Evolutionary conservation across 2,329 filamentous ascomycete genomes (phyloP), one percentile per base, ranked within the genome.

Genomic region (Didymella lethalis): DNA sequence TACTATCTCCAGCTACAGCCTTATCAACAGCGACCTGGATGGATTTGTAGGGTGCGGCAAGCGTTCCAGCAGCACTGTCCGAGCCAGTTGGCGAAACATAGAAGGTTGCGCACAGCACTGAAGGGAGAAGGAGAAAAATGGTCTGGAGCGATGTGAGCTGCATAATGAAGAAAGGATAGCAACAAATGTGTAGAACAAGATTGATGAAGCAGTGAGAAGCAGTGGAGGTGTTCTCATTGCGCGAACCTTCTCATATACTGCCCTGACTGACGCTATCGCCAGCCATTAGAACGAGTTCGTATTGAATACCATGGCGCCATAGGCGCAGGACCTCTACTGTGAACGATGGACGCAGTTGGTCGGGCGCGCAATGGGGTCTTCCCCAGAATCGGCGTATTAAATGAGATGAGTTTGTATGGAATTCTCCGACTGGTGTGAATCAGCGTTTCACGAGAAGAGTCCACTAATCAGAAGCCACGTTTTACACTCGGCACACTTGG

Each of bases 1-100:
- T 81, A 7, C 73, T 79, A 55, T 82, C 81, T 6, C 82, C 82
- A 28, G 82, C 79, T 7, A 71, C 75, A 14, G 81, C 82, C 25
- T 73, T 77, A 62, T 82, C 67, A 4, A 84, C 77, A 0, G 81
- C 82, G 3, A 73, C 70, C 65, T 83, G 82, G 23, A 84, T 83
- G 1, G 80, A 82, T 10, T 75, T 78, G 34, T 77, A 78, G 1
- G 82, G 82, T 1, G 77, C 66, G 5, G 69, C 69, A 14, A 79
- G 70, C 0, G 76, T 77, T 11, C 81, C 81, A 5, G 75, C 74
- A 23, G 78, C 79, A 38, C 69, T 75, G 51, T 64, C 65, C 7
- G 64, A 62, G 14, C 82, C 82, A 1, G 74, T 75, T 0, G 80
- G 79, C 1, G 82, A 79, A 26, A 84, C 82, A 64, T 79, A 83